phyloP scores from a whole-genome alignment of 768 basidiomycete genomes.

The Mrakia blollopis region DNA sequence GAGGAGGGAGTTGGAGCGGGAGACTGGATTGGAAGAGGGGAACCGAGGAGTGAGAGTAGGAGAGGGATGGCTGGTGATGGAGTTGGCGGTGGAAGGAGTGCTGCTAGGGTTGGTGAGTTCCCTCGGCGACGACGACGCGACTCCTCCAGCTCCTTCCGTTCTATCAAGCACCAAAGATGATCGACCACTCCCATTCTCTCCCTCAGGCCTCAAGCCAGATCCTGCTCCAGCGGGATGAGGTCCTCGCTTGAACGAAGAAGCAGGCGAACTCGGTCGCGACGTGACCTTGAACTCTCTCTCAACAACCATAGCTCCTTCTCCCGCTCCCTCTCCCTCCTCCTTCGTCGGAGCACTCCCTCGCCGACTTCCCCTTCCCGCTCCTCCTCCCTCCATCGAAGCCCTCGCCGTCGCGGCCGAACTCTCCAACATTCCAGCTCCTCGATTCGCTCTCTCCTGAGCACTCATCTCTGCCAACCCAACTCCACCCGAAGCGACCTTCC shows the following conservation, averaged over 20 bases:
- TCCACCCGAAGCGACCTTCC: neutral
- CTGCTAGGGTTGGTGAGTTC: neutral
- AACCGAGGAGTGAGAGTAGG: neutral
- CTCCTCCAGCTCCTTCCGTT: too few species aligned
- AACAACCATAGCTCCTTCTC: neutral
- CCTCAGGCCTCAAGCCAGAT: neutral
- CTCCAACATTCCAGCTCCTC: neutral
- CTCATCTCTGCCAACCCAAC: neutral
- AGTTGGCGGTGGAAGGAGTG: neutral
- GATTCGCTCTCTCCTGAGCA: neutral
- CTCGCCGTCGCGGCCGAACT: neutral
- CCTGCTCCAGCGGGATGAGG: neutral
- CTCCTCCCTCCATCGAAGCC: neutral
- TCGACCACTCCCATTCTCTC: neutral
- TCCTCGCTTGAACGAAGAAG: neutral
- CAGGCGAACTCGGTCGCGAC: neutral
- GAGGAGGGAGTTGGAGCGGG: conserved; percentile 2
- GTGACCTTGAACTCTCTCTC: conserved; percentile 13
- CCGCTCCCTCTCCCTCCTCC: neutral
- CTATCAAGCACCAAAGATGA: neutral
- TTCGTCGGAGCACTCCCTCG: neutral
- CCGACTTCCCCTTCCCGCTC: neutral
- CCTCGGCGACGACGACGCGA: neutral
- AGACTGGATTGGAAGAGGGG: neutral
- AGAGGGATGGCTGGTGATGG: neutral